Conservation (phyloP, 2,329 filamentous ascomycete genomes). For the Malbranchea zuffiana region DNA sequence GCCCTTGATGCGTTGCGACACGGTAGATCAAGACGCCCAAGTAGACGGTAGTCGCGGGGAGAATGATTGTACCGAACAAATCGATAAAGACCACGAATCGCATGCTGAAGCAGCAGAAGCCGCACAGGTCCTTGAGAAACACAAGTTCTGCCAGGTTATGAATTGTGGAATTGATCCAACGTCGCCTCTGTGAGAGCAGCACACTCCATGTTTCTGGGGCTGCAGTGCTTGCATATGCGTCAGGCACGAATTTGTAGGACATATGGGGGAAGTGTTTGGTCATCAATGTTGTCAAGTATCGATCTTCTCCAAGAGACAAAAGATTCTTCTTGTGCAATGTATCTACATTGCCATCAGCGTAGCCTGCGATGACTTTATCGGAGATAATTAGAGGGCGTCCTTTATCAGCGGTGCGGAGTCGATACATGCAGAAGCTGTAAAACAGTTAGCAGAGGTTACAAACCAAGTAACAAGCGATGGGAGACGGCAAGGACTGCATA, state of each 20-base stretch:
- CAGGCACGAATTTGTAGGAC: conserved; percentile 91
- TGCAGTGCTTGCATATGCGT: conserved; percentile 86
- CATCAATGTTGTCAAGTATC: conserved; percentile 94
- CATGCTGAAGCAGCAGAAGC: conserved; percentile 99
- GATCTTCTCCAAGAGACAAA: conserved; percentile 87
- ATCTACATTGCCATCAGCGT: conserved; percentile 79
- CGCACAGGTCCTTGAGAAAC: conserved; percentile 84
- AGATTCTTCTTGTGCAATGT: conserved; percentile 94
- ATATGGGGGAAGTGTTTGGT: conserved; percentile 93
- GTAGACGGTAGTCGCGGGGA: conserved; percentile 80
- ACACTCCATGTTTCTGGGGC: conserved; percentile 92
- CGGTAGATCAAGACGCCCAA: conserved; percentile 78
- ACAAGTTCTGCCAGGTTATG: conserved; percentile 92
- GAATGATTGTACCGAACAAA: conserved; percentile 80
- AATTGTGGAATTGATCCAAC: conserved; percentile 98
- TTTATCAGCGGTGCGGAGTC: conserved; percentile 82
- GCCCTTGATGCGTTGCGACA: conserved; percentile 56
- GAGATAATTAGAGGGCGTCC: conserved; percentile 91
- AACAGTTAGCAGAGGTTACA: conserved; percentile 29
- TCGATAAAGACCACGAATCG: conserved; percentile 92
- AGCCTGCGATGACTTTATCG: conserved; percentile 76
- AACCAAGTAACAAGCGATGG: not conserved
- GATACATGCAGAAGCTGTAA: conserved; percentile 94
- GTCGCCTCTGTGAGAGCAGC: conserved; percentile 89
- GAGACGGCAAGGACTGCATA: conserved; percentile 51